These are phyloP conservation scores for Penicillium cosmopolitanum DNA, from an alignment of 495 filamentous ascomycete species.

Conservation along the genomic window DNA sequence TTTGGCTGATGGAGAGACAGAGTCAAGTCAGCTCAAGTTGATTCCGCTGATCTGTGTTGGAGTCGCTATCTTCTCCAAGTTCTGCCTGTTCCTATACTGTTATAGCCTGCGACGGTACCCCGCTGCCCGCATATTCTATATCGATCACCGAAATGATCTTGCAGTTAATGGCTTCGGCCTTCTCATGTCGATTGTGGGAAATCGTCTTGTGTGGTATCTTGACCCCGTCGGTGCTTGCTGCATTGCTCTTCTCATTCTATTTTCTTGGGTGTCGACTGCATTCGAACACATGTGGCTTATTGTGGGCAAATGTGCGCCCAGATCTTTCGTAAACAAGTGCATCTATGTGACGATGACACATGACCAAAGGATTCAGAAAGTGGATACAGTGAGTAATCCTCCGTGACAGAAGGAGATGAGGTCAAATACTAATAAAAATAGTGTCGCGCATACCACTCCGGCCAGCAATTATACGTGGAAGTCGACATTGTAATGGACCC, in stretches of 20 bases:
- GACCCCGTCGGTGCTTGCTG: constrained; percentile 59
- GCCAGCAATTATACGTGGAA: constrained; percentile 59
- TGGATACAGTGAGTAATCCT: constrained; percentile 47
- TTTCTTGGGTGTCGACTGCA: constrained; percentile 58
- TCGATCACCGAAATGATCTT: constrained; percentile 61
- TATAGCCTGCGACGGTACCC: constrained; percentile 54
- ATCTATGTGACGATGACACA: constrained; percentile 61
- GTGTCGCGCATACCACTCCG: constrained; percentile 57
- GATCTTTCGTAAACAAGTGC: constrained; percentile 58
- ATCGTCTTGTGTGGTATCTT: constrained; percentile 57
- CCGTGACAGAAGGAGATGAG: not conserved
- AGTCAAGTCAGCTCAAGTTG: constrained; percentile 46
- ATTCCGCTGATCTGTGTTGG: constrained; percentile 56
- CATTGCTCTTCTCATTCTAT: constrained; percentile 57
- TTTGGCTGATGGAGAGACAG: constrained; percentile 42
- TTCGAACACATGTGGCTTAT: constrained; percentile 61
- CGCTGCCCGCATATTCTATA: constrained; percentile 56
- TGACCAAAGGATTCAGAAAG: constrained; percentile 53
- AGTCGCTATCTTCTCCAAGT: constrained; percentile 47
- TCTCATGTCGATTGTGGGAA: constrained; percentile 57
- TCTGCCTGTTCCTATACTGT: constrained; percentile 53
- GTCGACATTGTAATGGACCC: constrained; percentile 62
- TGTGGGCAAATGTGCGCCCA: constrained; percentile 57
- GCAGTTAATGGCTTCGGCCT: constrained; percentile 58
- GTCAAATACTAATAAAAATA: constrained; percentile 2